Conservation (phyloP, 2,329 filamentous ascomycete species). For the Didymella arachidicola region DNA sequence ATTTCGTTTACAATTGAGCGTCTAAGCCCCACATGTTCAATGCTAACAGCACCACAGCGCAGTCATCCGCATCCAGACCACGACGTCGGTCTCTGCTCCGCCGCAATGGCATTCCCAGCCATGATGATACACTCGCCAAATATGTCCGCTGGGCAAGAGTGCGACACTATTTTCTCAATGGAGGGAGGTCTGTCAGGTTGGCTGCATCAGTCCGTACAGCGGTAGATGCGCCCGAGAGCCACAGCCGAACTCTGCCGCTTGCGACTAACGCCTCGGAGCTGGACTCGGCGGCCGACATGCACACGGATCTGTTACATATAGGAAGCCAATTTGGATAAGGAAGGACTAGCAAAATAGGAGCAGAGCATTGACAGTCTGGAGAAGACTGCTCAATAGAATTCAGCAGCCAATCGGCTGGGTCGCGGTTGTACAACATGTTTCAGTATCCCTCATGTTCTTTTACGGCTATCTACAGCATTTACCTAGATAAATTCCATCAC, state of each 20-base stretch:
- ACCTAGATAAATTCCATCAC: too few species aligned
- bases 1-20: neutral
- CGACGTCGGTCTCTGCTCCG: neutral
- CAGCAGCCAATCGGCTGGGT: too few species aligned
- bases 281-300: neutral
- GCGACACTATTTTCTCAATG: neutral
- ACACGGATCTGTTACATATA: neutral
- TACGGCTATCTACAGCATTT: too few species aligned
- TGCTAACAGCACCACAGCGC: neutral
- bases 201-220: neutral
- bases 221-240: neutral
- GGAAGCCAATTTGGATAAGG: neutral
- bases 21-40: neutral
- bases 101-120: neutral
- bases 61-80: neutral
- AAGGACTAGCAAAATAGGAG: too few species aligned
- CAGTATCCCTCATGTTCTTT: too few species aligned
- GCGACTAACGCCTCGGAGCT: neutral
- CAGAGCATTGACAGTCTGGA: too few species aligned
- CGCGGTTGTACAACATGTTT: too few species aligned
- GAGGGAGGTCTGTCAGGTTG: neutral
- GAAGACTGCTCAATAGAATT: too few species aligned
- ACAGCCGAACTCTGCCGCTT: neutral
- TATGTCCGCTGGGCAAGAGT: neutral
- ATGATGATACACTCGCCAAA: neutral